Base-by-base conservation (phyloP, 768 basidiomycete genomes). In the Suillus subaureus region DNA sequence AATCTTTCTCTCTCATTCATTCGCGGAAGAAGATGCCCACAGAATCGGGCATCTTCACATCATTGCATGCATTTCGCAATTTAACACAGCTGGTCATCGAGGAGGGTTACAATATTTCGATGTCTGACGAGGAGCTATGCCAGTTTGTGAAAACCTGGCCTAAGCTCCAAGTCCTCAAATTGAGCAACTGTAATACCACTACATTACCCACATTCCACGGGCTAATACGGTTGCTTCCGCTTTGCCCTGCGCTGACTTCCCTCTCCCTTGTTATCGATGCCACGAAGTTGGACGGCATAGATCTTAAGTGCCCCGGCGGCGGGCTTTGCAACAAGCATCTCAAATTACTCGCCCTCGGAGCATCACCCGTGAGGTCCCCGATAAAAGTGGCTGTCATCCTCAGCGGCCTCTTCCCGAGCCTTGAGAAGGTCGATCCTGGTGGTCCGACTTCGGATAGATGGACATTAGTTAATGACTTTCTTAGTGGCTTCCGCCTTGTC, bases 231-330 rank as follows among this genome's bases (percentile, higher is more conserved):
- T 68, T 75, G 0, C 47, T 47, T 12, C 64, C 49, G 15, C 52
- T 54, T 31, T 75, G 72, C 33, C 67, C 70, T 0, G 55, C 60
- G 26, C 61, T 74, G 5, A 63, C 31, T 4, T 28, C 56, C 0
- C 69, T 74, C 52, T 55, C 73, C 2, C 70, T 74, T 40, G 72
- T 70, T 43, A 35, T 74, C 2, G 72, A 74, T 47, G 47, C 63
- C 18, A 70, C 65, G 5, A 40, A 15, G 11, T 9, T 42, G 15
- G 0, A 11, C 33, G 31, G 54, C 31, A 55, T 33, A 33, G 12
- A 55, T 55, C 18, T 55, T 21, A 33, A 33, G 21, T 12, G 2
- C 31, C 54, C 54, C 5, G 33, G 54, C 26, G 21, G 31, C 35
- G n/a, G 37, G 1, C 13, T 63, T 0, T 37, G 42, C 7, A 15